Percentiles rank a stretch among this genome's conserved stretches.
Conservation (phyloP, 129 eudicot genomes). For the Flaveria ramosissima region DNA sequence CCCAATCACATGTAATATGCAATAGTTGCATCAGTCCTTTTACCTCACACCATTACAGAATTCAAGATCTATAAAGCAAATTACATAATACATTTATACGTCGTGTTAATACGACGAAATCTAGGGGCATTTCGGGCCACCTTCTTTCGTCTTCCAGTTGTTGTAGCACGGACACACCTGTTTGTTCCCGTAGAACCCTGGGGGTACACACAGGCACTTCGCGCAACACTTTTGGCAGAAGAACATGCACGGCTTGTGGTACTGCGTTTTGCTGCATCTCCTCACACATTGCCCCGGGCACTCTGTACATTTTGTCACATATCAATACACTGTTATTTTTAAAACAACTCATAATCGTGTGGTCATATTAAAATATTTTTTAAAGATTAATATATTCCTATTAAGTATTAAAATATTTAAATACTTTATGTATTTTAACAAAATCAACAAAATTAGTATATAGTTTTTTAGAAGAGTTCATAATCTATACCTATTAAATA, state of each 20-base stretch:
- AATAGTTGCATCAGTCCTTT: slow-evolving; percentile 26
- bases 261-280: slow-evolving; percentile 76
- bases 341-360: background rate
- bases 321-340: background rate
- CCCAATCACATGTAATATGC: slow-evolving; percentile 32
- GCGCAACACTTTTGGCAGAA: slow-evolving; percentile 82
- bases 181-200: slow-evolving; percentile 78
- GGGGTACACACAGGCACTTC: slow-evolving; percentile 84
- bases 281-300: slow-evolving; percentile 72
- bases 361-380: no score
- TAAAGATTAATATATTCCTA: no score
- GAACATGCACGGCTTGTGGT: slow-evolving; percentile 86
- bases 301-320: slow-evolving; percentile 49
- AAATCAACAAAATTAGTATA: no score
- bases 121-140: slow-evolving; percentile 89
- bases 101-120: background rate
- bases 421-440: no score
- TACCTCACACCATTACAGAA: slow-evolving; percentile 31
- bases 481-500: no score
- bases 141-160: slow-evolving; percentile 93
- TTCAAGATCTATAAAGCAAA: slow-evolving; percentile 6
- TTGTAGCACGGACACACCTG: slow-evolving; percentile 91
- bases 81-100: slow-evolving; percentile 1
- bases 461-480: no score
- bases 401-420: no score